These are phyloP conservation scores for Catharanthus roseus DNA, from an alignment of 257 asterid species.

Conservation along the genomic window DNA sequence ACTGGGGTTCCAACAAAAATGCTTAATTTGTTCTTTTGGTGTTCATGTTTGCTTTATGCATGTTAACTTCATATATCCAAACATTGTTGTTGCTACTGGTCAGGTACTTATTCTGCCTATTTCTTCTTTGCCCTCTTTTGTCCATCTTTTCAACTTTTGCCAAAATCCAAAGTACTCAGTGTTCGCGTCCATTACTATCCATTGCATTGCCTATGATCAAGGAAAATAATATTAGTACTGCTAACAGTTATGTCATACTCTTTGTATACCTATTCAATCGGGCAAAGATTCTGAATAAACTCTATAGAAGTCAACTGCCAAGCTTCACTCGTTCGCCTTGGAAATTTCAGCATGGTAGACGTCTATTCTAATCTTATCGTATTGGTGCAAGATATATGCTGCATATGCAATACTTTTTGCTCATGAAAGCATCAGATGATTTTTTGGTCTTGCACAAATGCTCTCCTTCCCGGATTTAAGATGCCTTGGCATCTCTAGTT, in stretches of 20 bases:
- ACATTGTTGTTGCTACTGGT: slow-evolving; percentile 70
- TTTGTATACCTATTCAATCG: not conserved
- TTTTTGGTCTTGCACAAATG: not conserved
- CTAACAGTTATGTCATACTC: not conserved
- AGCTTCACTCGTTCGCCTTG: not conserved
- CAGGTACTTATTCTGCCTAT: slow-evolving; percentile 39
- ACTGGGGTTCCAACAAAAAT: slow-evolving; percentile 76
- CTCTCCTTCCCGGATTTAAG: not conserved
- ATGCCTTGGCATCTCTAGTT: not conserved
- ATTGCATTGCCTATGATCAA: not conserved
- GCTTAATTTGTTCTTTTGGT: slow-evolving; percentile 73
- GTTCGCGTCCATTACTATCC: no score
- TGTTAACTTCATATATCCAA: slow-evolving; percentile 65
- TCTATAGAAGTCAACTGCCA: not conserved
- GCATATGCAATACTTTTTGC: not conserved
- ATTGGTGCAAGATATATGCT: not conserved
- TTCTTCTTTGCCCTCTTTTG: slow-evolving; percentile 11
- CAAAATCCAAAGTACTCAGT: no score
- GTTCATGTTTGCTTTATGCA: slow-evolving; percentile 75
- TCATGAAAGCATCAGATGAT: not conserved
- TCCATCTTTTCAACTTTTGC: no score
- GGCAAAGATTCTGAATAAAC: not conserved
- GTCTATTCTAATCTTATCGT: not conserved
- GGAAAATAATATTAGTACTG: no score
- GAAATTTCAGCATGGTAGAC: not conserved